phyloP scores from a whole-genome alignment of 495 filamentous ascomycete genomes.

The Thermothielavioides terrestris region DNA sequence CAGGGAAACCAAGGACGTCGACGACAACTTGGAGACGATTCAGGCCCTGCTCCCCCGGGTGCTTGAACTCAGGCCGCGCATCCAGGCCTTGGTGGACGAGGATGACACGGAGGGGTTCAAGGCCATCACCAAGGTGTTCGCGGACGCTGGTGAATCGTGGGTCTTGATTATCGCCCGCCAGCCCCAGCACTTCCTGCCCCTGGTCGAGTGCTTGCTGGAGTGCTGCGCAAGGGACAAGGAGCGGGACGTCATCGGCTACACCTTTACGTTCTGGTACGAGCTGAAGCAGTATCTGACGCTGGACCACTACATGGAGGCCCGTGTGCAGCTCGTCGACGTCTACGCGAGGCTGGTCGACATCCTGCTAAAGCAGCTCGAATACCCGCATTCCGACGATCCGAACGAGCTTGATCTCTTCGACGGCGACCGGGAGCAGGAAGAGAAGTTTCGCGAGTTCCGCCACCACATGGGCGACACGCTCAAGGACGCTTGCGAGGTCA shows the following conservation, averaged over 20 bases:
- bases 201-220: slow-evolving; percentile 86
- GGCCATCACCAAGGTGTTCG: slow-evolving; percentile 78
- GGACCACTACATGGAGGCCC: slow-evolving; percentile 77
- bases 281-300: slow-evolving; percentile 91
- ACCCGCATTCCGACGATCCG: slow-evolving; percentile 63
- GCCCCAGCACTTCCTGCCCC: slow-evolving; percentile 67
- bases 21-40: slow-evolving; percentile 73
- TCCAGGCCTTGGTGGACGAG: slow-evolving; percentile 60
- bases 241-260: slow-evolving; percentile 78
- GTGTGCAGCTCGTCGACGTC: slow-evolving; percentile 63
- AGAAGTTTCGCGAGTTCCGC: slow-evolving; percentile 93
- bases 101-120: slow-evolving; percentile 86
- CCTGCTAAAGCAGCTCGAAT: slow-evolving; percentile 86
- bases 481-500: slow-evolving; percentile 94
- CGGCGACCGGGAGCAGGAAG: slow-evolving; percentile 89
- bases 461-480: slow-evolving; percentile 97
- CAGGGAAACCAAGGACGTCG: slow-evolving; percentile 86
- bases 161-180: slow-evolving; percentile 78
- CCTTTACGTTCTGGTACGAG: slow-evolving; percentile 97
- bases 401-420: slow-evolving; percentile 83
- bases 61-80: slow-evolving; percentile 68
- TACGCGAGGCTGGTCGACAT: slow-evolving; percentile 86
- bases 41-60: slow-evolving; percentile 76
- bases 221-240: slow-evolving; percentile 81
- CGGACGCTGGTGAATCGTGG: slow-evolving; percentile 93